These are phyloP conservation scores for Colletotrichum phormii DNA, from an alignment of 2,329 filamentous ascomycete genomes.

Conservation along the genomic window DNA sequence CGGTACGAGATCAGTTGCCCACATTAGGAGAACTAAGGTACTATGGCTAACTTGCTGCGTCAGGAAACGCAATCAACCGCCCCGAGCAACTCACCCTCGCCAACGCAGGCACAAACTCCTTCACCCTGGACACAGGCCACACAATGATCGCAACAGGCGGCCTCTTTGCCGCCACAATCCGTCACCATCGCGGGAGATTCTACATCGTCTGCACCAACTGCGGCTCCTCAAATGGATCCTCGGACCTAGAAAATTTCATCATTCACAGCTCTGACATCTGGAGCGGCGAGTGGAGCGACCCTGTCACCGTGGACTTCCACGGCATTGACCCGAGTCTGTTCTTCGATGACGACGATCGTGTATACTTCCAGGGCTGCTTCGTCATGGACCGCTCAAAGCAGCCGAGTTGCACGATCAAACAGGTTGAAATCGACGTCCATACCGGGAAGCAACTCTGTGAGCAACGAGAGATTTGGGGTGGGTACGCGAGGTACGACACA, in stretches of 20 bases:
- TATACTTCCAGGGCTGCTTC: conserved; percentile 44
- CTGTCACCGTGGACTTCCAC: conserved; percentile 47
- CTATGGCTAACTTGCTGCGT: not conserved
- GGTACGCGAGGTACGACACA: conserved; percentile 26
- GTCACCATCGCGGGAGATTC: conserved; percentile 39
- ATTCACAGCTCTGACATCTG: conserved; percentile 40
- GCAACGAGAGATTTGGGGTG: not conserved
- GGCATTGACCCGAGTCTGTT: conserved; percentile 53
- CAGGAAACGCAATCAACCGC: conserved; percentile 30
- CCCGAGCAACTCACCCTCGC: conserved; percentile 11
- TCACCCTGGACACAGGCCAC: conserved; percentile 23
- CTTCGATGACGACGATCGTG: conserved; percentile 55
- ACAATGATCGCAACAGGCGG: conserved; percentile 29
- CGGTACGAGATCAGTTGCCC: not conserved
- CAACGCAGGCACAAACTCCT: not conserved
- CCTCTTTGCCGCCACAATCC: conserved; percentile 42
- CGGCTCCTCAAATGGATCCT: not conserved
- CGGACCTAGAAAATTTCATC: conserved; percentile 37
- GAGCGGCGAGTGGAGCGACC: conserved; percentile 41
- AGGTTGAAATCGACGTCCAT: conserved; percentile 34
- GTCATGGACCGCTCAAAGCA: conserved; percentile 18
- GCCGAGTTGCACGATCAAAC: conserved; percentile 37
- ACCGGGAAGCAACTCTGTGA: conserved; percentile 8
- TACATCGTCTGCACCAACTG: conserved; percentile 43
- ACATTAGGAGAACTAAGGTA: not conserved